Evolutionary conservation across 2,329 filamentous ascomycete genomes (phyloP).

Genomic region (Colletotrichum zoysiae): DNA sequence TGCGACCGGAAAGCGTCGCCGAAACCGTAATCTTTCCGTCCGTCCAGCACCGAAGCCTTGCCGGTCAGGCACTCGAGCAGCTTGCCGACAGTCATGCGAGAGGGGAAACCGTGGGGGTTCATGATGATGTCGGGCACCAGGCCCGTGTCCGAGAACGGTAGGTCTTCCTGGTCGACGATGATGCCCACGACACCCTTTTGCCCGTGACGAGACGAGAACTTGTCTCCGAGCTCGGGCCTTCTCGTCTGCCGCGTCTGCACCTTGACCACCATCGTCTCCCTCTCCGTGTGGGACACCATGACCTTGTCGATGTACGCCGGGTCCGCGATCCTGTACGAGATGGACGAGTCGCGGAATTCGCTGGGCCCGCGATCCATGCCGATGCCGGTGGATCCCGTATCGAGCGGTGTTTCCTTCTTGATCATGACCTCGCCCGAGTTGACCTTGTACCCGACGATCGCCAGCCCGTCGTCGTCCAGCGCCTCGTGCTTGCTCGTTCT

Average conservation of each 20-base stretch:
- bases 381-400: slow-evolving; percentile 79
- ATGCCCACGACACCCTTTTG: slow-evolving; percentile 98
- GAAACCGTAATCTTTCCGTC: slow-evolving; percentile 87
- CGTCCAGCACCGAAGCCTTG: slow-evolving; percentile 90
- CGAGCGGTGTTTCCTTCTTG: slow-evolving; percentile 87
- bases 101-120: slow-evolving; percentile 99
- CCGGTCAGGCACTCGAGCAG: slow-evolving; percentile 95
- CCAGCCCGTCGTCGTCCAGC: slow-evolving; percentile 88
- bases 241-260: slow-evolving; percentile 96
- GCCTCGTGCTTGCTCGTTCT: slow-evolving; percentile 77
- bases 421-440: slow-evolving; percentile 86
- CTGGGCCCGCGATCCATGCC: slow-evolving; percentile 74
- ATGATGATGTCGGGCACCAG: slow-evolving; percentile 99
- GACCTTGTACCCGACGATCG: slow-evolving; percentile 85
- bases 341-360: slow-evolving; percentile 75
- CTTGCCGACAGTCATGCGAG: slow-evolving; percentile 99
- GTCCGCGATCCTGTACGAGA: slow-evolving; percentile 87
- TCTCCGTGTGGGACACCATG: slow-evolving; percentile 90
- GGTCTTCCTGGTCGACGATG: slow-evolving; percentile 95
- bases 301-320: slow-evolving; percentile 96
- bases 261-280: slow-evolving; percentile 89
- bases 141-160: slow-evolving; percentile 93
- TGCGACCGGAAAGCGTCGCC: slow-evolving; percentile 85
- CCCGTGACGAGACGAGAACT: slow-evolving; percentile 97
- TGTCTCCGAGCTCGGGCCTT: slow-evolving; percentile 94